Evolutionary conservation across 345 rosid genomes (phyloP).

Genomic region (Psidium friedrichsthalianum): DNA sequence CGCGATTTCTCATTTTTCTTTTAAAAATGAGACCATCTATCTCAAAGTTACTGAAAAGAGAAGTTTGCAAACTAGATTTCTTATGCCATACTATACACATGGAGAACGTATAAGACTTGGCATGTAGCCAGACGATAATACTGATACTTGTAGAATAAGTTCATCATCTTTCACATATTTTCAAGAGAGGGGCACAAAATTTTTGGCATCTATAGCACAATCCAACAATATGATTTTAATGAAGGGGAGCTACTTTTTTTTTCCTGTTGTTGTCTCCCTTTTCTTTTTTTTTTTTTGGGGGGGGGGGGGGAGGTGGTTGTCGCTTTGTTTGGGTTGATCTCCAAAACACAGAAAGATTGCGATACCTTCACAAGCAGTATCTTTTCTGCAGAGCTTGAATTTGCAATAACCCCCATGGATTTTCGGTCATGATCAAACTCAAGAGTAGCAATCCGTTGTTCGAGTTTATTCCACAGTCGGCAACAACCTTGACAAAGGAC

Average conservation of each 20-base stretch:
- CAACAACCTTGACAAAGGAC: constrained; percentile 44
- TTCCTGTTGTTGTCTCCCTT: too few relatives aligned
- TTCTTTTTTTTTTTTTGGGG: too few relatives aligned
- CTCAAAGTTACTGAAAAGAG: not conserved
- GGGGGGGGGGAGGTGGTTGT: too few relatives aligned
- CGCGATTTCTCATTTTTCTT: not conserved
- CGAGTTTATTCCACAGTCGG: constrained; percentile 52
- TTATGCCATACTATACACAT: not conserved
- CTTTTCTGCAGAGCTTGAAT: constrained; percentile 61
- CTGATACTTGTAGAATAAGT: not conserved
- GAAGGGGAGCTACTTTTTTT: not conserved
- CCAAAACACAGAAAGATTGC: not conserved
- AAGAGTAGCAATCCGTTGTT: constrained; percentile 81
- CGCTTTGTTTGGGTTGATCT: not conserved
- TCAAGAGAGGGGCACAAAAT: not conserved
- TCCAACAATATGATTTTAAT: not conserved
- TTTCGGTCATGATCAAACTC: constrained; percentile 90
- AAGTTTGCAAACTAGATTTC: not conserved
- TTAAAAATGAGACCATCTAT: not conserved
- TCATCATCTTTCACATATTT: not conserved
- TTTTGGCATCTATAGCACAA: not conserved
- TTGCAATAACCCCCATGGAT: constrained; percentile 96
- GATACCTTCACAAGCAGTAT: constrained; percentile 78
- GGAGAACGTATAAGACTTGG: not conserved
- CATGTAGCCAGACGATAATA: not conserved